Percentiles rank a stretch among this genome's conserved stretches.
Evolutionary conservation across 2,329 filamentous ascomycete species (phyloP).

Genomic region (Clonostachys sp.): DNA sequence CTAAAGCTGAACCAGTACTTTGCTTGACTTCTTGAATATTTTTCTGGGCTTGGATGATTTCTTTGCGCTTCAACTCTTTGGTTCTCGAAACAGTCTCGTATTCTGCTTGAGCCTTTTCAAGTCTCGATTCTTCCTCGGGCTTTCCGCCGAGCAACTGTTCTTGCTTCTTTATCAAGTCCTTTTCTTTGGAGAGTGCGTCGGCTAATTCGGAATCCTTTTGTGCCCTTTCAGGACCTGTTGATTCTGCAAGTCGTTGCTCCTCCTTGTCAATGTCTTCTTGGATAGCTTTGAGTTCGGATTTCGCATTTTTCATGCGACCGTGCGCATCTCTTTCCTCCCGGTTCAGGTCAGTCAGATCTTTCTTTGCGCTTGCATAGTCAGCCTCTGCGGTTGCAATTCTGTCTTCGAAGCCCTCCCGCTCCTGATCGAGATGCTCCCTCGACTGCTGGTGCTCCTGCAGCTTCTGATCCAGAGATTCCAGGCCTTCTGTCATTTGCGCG

Average conservation of each 20-base stretch:
- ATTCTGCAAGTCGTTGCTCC: slow-evolving; percentile 56
- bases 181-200: slow-evolving; percentile 17
- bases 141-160: not conserved
- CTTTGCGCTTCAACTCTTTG: slow-evolving; percentile 41
- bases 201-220: slow-evolving; percentile 53
- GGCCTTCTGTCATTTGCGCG: slow-evolving; percentile 40
- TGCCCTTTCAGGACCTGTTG: slow-evolving; percentile 65
- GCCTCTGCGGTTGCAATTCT: slow-evolving; percentile 37
- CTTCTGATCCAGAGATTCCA: slow-evolving; percentile 40
- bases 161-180: slow-evolving; percentile 3
- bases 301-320: slow-evolving; percentile 48
- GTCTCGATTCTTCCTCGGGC: not conserved
- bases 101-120: too few relatives aligned
- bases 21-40: slow-evolving; percentile 45
- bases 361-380: slow-evolving; percentile 47
- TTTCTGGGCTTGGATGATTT: slow-evolving; percentile 46
- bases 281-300: slow-evolving; percentile 37
- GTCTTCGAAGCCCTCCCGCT: slow-evolving; percentile 41
- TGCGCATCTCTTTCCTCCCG: slow-evolving; percentile 64
- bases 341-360: slow-evolving; percentile 48
- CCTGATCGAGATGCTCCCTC: slow-evolving; percentile 36
- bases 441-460: slow-evolving; percentile 28
- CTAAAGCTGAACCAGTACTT: slow-evolving; percentile 52
- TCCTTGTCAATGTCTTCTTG: slow-evolving; percentile 49
- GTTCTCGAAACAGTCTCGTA: not conserved